Base-by-base conservation (phyloP, 805 yeast species). In the Sungouiella thailandica region DNA sequence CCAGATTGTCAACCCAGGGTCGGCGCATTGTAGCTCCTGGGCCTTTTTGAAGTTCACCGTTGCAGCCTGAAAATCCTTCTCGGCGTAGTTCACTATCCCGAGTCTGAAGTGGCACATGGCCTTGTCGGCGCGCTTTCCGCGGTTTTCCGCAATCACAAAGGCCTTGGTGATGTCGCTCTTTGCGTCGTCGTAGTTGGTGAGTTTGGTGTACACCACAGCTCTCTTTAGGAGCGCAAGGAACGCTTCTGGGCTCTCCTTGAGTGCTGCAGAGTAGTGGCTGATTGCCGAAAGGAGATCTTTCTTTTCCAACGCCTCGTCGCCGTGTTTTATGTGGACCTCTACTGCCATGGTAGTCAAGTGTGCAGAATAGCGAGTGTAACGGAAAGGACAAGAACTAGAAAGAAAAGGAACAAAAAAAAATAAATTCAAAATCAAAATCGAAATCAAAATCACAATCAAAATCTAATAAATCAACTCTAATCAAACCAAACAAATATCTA, bases 1-100 rank as follows among this genome's bases (percentile, higher is more conserved):
- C 77, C 83, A 76, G 39, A 76, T 60, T 5, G 53, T 57, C 15
- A 74, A 49, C 3, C 78, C 70, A 1, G 62, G 50, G 40, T 76
- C 80, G n/a, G 49, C 46, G 40, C 68, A 62, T 28, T 62, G 66
- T 37, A 54, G 61, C 27, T 61, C 58, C 22, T 60, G 53, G 4
- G 82, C 76, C 39, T 56, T 52, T 2, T 50, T 40, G 33, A 78
- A 59, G 38, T 65, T 63, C 13, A 46, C 50, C n/a, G 60, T 46
- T 0, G 85, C 74, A 15, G 50, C 48, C 4, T 40, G 40, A 40
- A 54, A 68, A 2, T 67, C 52, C 46, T 74, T 76, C 35, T 58
- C 53, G 25, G 63, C 60, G 50, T 64, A 77, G 37, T 59, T 61
- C 12, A 61, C 42, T 36, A 78, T 55, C 4, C 76, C 77, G 32